Evolutionary conservation across 306 rosid species (phyloP), one percentile per base, ranked within the genome.

Genomic region (Castanea crenata): DNA sequence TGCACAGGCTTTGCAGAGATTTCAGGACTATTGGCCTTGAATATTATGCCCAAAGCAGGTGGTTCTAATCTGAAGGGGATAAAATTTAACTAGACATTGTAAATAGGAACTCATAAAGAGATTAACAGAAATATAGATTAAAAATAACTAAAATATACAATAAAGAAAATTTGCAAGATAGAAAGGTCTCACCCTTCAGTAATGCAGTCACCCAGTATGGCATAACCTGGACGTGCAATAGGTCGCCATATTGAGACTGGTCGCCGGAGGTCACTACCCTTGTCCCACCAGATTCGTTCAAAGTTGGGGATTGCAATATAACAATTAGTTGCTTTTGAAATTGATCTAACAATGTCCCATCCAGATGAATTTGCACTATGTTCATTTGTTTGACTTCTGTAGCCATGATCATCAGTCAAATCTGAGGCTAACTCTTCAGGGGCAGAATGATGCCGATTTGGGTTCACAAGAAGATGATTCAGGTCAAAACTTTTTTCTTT

Each of bases 271-370:
- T 95, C 98, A 76, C 87, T 75, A 76, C 99, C 98, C 88, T 90
- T 95, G 84, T 95, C 98, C 99, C 99, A 93, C 99, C 98, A 95
- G 82, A 95, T 93, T 81, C 97, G 92, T 87, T 95, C 99, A 59
- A 95, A 95, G 86, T 93, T 90, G 1, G 98, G 98, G 46, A 94
- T 93, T 59, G 99, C 91, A 84, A 87, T 76, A 74, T 87, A 90
- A 76, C 86, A 86, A 52, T 78, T 89, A 81, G 85, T 87, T 89
- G 92, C 87, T 86, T 89, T 93, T 21, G 99, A 90, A 74, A 91
- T 85, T 80, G 97, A 91, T 81, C 92, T 91, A 71, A 91, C 83
- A 69, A 86, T 79, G 74, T 91, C 99, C 97, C 91, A 93, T 69
- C 98, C 93, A 76, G 99, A 91, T 57, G 99, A 79, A 81, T 80